Base-by-base conservation (phyloP, 208 protist genomes). In the Acanthamoeba lenticulata region DNA sequence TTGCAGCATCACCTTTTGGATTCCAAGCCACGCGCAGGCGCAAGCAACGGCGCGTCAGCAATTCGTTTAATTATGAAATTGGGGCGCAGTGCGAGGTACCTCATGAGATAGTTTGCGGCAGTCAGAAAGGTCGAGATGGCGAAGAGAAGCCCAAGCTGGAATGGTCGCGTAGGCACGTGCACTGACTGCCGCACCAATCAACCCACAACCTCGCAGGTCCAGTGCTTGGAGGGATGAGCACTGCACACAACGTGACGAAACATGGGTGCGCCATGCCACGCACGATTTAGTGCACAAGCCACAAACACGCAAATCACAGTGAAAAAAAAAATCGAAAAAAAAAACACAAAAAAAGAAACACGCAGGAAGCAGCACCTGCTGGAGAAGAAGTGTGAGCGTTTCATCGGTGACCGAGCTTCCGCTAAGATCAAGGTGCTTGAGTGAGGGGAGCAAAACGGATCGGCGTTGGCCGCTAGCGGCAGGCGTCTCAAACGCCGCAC, bases 321-420 rank as follows among this genome's bases (percentile, higher is more conserved):
- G 5, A 19, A 15, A 15, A 5, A 15, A 52, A 52, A 19, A 15
- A 52, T 5, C 5, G 47, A 15, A 52, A 15, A 5, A 52, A 67
- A 67, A 67, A n/a, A 67, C 5, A 67, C 15, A 67, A 32, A 67
- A 29, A n/a, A 24, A 57, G 49, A 57, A 19, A 57, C 5, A 67
- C 7, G 57, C 5, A n/a, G 6, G n/a, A 7, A 67, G 6, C 7
- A 5, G n/a, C 27, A 67, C 57, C 57, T 67, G 57, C 6, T 67
- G 57, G n/a, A 67, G 57, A 5, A 67, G 57, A 29, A 24, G 57
- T 5, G 27, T 5, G n/a, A 67, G 57, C 15, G 57, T 79, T 7
- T 79, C 69, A 79, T 79, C 69, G 34, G 69, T 79, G 69, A 79
- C 27, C 4, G 69, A 45, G 27, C 69, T 79, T 9, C 69, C 69